A percentile compares a stretch with the other conserved stretches of the same genome.
phyloP scores from a whole-genome alignment of 495 filamentous ascomycete genomes.

The Lepraria neglecta region DNA sequence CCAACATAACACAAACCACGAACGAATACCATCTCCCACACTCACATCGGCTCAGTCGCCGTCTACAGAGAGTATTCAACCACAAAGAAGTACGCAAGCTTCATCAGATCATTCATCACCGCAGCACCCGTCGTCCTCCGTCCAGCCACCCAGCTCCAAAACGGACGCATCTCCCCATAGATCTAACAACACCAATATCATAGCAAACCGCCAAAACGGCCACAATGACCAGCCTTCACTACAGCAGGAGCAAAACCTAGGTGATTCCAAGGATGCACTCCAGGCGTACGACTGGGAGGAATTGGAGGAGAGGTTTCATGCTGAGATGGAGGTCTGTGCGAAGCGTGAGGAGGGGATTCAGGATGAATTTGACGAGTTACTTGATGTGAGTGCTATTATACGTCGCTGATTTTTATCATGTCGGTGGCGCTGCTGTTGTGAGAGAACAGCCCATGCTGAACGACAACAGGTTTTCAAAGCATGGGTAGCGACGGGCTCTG shows the following conservation, averaged over 20 bases:
- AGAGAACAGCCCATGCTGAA: slow-evolving; percentile 16
- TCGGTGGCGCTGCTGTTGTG: background rate
- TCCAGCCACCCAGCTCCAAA: background rate
- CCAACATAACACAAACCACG: background rate
- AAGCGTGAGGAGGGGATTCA: slow-evolving; percentile 55
- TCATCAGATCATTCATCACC: background rate
- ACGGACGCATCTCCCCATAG: background rate
- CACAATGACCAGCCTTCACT: background rate
- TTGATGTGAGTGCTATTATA: slow-evolving; percentile 44
- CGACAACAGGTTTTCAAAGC: slow-evolving; percentile 57
- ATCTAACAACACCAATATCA: too few species aligned
- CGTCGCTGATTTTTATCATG: slow-evolving; percentile 2
- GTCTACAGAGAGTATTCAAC: background rate
- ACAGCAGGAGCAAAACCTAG: background rate
- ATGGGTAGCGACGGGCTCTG: slow-evolving; percentile 60
- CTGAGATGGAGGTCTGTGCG: slow-evolving; percentile 53
- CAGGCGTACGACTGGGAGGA: slow-evolving; percentile 59
- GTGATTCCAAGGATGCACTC: slow-evolving; percentile 22
- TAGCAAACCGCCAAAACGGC: background rate
- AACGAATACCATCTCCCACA: background rate
- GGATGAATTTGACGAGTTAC: slow-evolving; percentile 55
- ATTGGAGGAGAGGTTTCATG: slow-evolving; percentile 56
- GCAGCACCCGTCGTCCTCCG: background rate
- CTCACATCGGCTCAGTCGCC: background rate
- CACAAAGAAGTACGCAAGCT: background rate